Evolutionary conservation across 352 stramenopile species (phyloP), one percentile per base, ranked within the genome.

Genomic region (Pythium rhizo-oryzae): DNA sequence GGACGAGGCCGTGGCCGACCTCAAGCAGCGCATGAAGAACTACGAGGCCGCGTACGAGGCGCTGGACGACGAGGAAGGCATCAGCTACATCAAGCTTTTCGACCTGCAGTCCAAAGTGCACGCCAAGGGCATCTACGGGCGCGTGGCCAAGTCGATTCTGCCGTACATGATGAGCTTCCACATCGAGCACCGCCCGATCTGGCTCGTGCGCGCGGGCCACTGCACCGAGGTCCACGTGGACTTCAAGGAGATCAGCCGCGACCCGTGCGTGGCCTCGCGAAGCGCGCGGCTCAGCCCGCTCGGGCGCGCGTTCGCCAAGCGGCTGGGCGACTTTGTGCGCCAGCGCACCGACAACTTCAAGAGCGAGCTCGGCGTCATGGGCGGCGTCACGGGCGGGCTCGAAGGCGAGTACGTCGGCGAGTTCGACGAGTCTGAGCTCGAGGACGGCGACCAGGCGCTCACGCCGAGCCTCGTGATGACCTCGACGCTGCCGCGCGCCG

Each of bases 91-190:
- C 56, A 97, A 97, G 69, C 77, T 95, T 52, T 96, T 96, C 58
- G 89, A 97, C 59, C 79, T 93, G 41, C 86, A 94, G 77, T 94
- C 86, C 47, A 93, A 93, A 63, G 86, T 94, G 50, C 84, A 94
- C 76, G 86, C 86, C 57, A 94, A 94, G 67, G 82, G 84, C 44
- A 93, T 94, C 52, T 90, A 94, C 51, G 91, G 91, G 11, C 91
- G 96, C 57, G 83, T 97, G 41, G 89, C 91, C 70, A 97, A 96
- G 77, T 96, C 90, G 28, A 93, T 97, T n/a, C 67, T 96, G 65
- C 91, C 89, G 18, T 97, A 97, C 72, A 93, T 97, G 85, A 96
- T 93, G 86, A 98, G 97, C 76, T 96, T 98, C 62, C 94, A 98
- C 82, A 98, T 98, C 67, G 81, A 91, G 56, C 93, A 96, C 44